These are phyloP conservation scores for Verticillium nonalfalfae DNA, from an alignment of 2,329 filamentous ascomycete species.

Conservation along the genomic window DNA sequence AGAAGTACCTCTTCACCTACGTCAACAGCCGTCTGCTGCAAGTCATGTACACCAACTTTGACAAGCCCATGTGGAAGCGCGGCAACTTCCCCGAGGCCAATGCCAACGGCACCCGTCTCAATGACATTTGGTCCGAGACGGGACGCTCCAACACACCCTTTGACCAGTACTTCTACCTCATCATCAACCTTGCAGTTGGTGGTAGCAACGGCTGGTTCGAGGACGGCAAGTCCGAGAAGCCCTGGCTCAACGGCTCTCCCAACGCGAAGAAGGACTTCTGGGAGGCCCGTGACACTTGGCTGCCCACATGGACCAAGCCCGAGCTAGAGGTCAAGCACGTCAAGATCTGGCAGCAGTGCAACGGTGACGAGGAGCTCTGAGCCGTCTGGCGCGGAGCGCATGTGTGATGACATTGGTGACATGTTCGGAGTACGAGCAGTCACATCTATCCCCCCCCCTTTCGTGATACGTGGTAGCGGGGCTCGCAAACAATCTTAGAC, in stretches of 20 bases:
- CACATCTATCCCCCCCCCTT: neutral
- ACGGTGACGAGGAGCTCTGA: slow-evolving; percentile 49
- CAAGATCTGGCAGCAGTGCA: slow-evolving; percentile 64
- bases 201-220: slow-evolving; percentile 80
- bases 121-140: slow-evolving; percentile 58
- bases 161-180: slow-evolving; percentile 69
- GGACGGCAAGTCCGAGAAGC: slow-evolving; percentile 65
- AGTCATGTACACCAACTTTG: slow-evolving; percentile 73
- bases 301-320: slow-evolving; percentile 64
- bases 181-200: slow-evolving; percentile 70
- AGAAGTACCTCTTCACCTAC: slow-evolving; percentile 85
- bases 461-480: neutral
- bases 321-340: slow-evolving; percentile 66
- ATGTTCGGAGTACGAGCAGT: neutral
- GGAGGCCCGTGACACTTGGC: slow-evolving; percentile 59
- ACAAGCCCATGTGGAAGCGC: slow-evolving; percentile 60
- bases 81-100: slow-evolving; percentile 60
- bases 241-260: slow-evolving; percentile 65
- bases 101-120: slow-evolving; percentile 58
- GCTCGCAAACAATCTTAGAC: neutral
- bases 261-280: slow-evolving; percentile 73
- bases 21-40: slow-evolving; percentile 75
- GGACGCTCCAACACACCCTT: slow-evolving; percentile 62
- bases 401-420: neutral
- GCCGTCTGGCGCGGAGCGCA: neutral